A percentile compares a stretch with the other conserved stretches of the same genome.
These are phyloP conservation scores for Sporothrix schenckii DNA, from an alignment of 2,329 filamentous ascomycete genomes.

Conservation along the genomic window DNA sequence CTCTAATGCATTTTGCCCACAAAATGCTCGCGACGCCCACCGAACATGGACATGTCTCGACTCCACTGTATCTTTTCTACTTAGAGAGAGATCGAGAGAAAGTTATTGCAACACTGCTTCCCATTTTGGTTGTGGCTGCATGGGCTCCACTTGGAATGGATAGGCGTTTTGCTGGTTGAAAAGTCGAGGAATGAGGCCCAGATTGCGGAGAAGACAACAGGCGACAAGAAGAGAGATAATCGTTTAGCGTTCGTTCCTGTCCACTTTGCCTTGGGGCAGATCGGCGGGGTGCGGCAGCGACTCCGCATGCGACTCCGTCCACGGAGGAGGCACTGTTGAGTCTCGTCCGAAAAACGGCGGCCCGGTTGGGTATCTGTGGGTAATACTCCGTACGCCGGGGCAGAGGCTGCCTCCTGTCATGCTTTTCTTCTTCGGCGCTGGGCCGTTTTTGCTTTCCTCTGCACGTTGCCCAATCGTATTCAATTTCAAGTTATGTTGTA, in stretches of 20 bases:
- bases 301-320: not conserved
- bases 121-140: not conserved
- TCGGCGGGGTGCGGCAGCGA: not conserved
- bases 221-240: not conserved
- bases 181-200: not conserved
- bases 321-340: not conserved
- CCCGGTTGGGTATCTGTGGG: not conserved
- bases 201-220: not conserved
- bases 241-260: not conserved
- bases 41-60: not conserved
- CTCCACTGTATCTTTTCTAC: not conserved
- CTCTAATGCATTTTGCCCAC: not conserved
- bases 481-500: not conserved
- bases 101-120: not conserved
- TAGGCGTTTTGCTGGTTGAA: not conserved
- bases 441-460: not conserved
- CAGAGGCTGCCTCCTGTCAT: not conserved
- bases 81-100: not conserved
- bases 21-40: not conserved
- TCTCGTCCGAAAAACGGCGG: constrained; percentile 24
- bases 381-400: constrained; percentile 8
- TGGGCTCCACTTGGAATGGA: too few species aligned
- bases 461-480: not conserved
- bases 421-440: not conserved
- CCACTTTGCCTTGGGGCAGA: not conserved